A percentile compares a stretch with the other conserved stretches of the same genome.
Conservation (phyloP, 2,329 filamentous ascomycete species). For the Paracorniculantispora psalliotae region DNA sequence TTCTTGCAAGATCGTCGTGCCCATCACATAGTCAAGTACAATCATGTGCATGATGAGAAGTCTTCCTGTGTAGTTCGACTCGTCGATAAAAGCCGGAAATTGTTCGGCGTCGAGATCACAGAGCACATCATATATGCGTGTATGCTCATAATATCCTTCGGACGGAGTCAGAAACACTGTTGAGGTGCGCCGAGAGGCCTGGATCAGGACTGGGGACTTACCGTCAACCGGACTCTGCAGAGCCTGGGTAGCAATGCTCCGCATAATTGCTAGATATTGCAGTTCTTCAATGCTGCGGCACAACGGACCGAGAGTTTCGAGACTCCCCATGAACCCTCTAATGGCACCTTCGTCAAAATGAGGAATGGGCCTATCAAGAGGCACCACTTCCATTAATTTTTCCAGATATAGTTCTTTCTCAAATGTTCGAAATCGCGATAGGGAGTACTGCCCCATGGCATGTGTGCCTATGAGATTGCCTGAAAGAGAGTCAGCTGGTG, state of each 20-base stretch:
- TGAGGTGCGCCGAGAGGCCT: too few species aligned
- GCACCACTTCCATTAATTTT: slow-evolving; percentile 2
- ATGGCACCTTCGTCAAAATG: slow-evolving; percentile 1
- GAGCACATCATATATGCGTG: slow-evolving; percentile 8
- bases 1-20: slow-evolving; percentile 8
- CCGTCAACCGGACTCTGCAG: slow-evolving; percentile 4
- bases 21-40: slow-evolving; percentile 13
- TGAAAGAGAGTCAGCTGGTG: neutral
- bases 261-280: slow-evolving; percentile 11
- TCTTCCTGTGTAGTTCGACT: slow-evolving; percentile 7
- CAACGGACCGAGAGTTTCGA: slow-evolving; percentile 5
- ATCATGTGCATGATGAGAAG: slow-evolving; percentile 14
- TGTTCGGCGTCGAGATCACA: slow-evolving; percentile 4
- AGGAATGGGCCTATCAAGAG: slow-evolving; percentile 5
- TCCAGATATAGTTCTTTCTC: slow-evolving; percentile 8
- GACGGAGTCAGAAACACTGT: neutral
- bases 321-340: slow-evolving; percentile 8
- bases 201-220: neutral
- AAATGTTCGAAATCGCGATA: slow-evolving; percentile 4
- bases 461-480: slow-evolving; percentile 9
- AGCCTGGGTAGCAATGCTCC: slow-evolving; percentile 7
- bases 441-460: neutral
- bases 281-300: slow-evolving; percentile 11
- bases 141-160: slow-evolving; percentile 13
- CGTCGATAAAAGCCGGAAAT: slow-evolving; percentile 11